Evolutionary conservation across 2,329 filamentous ascomycete species (phyloP), one percentile per base, ranked within the genome.

Genomic region (Penicillium sp.): DNA sequence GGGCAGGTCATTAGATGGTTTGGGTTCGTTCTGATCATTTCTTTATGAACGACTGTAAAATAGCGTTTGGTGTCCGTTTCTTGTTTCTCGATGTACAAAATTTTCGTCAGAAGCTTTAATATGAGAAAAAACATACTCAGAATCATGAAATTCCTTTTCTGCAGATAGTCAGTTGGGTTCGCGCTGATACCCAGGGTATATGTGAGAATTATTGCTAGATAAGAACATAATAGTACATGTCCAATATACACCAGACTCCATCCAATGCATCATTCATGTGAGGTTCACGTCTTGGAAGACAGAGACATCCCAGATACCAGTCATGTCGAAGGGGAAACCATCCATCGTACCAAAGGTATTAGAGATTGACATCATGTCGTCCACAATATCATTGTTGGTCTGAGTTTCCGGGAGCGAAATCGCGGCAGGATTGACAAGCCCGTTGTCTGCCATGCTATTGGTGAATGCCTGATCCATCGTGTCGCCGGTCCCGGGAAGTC

Each of bases 351-450:
- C 74, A 49, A 77, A 77, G 0, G 74, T 75, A 53, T 72, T 72
- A 1, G 74, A 76, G 38, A 77, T 76, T 1, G 73, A 75, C 74
- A 77, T 77, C 74, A 77, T 76, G 53, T 77, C 74, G 36, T 76
- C 74, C 14, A 76, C 74, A 43, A 77, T 76, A 50, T 77, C 74
- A 48, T 76, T 76, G 52, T 77, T 75, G 11, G 73, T 76, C 57
- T 75, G 69, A 1, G 73, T 75, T 56, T 77, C 74, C 0, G 74
- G 73, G n/a, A 76, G 62, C 5, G 70, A 70, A 22, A 75, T 75
- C 13, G 71, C 66, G 4, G 72, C 71, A 31, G 73, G 69, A 45
- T 73, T 75, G 44, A 74, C 70, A 16, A 72, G 57, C 6, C 69
- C 64, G 21, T 59, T 65, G 34, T 70, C 66, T 44, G 57, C 55